Percentiles rank a stretch among this genome's conserved stretches.
phyloP scores from a whole-genome alignment of 805 yeast genomes.

The Yarrowia sp. region DNA sequence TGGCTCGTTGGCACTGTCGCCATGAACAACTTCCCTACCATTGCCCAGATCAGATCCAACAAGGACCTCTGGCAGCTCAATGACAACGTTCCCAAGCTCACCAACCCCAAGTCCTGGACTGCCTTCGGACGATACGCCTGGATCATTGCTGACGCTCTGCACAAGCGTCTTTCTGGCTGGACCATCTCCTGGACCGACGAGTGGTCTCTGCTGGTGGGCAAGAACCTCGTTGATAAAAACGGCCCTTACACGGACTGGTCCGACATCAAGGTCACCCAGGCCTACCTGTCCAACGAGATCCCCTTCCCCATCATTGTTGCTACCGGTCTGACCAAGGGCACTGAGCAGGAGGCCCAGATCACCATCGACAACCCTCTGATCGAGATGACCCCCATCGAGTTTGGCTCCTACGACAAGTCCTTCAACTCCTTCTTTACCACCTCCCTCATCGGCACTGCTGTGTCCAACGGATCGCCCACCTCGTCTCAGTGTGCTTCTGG shows the following conservation, averaged over 20 bases:
- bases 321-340: constrained; percentile 36
- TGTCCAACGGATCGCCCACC: constrained; percentile 36
- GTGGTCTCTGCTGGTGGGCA: constrained; percentile 76
- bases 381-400: constrained; percentile 59
- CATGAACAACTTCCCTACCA: constrained; percentile 47
- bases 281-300: constrained; percentile 59
- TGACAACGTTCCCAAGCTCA: not conserved
- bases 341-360: constrained; percentile 47
- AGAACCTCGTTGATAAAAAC: constrained; percentile 60
- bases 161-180: constrained; percentile 63
- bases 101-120: not conserved
- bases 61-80: constrained; percentile 61
- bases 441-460: constrained; percentile 52
- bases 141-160: constrained; percentile 47
- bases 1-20: constrained; percentile 72
- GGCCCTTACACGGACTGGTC: constrained; percentile 62
- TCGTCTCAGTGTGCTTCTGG: constrained; percentile 41
- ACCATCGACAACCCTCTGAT: constrained; percentile 47
- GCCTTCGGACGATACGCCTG: constrained; percentile 29
- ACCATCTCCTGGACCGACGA: constrained; percentile 67
- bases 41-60: constrained; percentile 47
- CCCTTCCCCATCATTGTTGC: constrained; percentile 65
- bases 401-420: constrained; percentile 88
- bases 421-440: constrained; percentile 62
- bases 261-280: constrained; percentile 56